These are phyloP conservation scores for Paracorniculantispora psalliotae DNA, from an alignment of 2,329 filamentous ascomycete species.

Conservation along the genomic window DNA sequence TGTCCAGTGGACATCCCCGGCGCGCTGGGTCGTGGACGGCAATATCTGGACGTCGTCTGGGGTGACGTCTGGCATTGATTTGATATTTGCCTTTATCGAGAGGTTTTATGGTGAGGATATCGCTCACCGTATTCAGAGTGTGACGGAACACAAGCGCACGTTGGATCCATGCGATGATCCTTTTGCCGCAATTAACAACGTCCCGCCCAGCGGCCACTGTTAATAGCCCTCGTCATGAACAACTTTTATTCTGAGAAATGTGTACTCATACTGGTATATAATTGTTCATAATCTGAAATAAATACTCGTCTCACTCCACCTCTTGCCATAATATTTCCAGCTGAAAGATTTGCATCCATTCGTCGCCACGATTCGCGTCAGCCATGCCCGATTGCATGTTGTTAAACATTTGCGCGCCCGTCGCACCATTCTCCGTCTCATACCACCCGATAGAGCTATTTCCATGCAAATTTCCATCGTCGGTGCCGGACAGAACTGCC, in stretches of 20 bases:
- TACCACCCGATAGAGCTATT: conserved; percentile 32
- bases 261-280: neutral
- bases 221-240: neutral
- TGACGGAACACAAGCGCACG: conserved; percentile 15
- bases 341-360: conserved; percentile 25
- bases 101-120: conserved; percentile 10
- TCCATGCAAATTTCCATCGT: conserved; percentile 29
- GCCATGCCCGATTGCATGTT: conserved; percentile 29
- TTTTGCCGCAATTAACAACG: conserved; percentile 15
- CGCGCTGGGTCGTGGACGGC: conserved; percentile 60
- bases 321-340: conserved; percentile 26
- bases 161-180: conserved; percentile 19
- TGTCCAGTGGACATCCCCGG: conserved; percentile 54
- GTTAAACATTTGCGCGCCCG: conserved; percentile 28
- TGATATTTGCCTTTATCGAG: conserved; percentile 19
- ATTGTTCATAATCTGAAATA: neutral
- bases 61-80: conserved; percentile 17
- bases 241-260: neutral
- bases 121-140: conserved; percentile 10
- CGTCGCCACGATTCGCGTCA: conserved; percentile 21
- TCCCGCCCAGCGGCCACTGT: conserved; percentile 13
- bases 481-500: conserved; percentile 22
- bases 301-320: conserved; percentile 23
- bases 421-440: conserved; percentile 29
- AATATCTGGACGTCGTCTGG: conserved; percentile 63